Evolutionary conservation across 1,284 basidiomycete genomes (phyloP).

Genomic region (Caloboletus inedulis): DNA sequence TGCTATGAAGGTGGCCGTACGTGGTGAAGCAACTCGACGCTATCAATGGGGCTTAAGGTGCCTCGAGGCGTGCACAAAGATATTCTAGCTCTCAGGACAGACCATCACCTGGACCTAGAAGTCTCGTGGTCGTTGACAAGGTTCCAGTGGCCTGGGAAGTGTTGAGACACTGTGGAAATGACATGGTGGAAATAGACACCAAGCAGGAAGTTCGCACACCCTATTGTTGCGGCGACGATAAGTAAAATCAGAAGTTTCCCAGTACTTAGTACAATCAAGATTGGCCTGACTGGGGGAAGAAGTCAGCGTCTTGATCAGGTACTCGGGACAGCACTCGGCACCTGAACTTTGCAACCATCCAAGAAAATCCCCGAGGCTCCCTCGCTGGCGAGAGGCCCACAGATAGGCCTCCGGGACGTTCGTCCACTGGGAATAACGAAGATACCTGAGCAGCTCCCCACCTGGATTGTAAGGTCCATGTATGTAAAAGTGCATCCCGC

Average conservation of each 20-base stretch:
- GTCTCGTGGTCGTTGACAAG: neutral
- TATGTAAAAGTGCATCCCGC: too few relatives aligned
- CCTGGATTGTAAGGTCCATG: too few relatives aligned
- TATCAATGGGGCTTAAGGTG: neutral
- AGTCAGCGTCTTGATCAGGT: neutral
- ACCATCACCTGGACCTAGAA: conserved; percentile 6
- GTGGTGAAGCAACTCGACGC: neutral
- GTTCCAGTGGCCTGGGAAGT: conserved; percentile 19
- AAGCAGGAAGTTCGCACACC: neutral
- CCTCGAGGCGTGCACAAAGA: conserved; percentile 11
- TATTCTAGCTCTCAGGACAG: conserved; percentile 12
- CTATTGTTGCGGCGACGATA: neutral
- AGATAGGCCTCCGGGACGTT: too few relatives aligned
- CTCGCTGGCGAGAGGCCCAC: too few relatives aligned
- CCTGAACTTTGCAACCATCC: too few relatives aligned
- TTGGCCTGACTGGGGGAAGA: neutral
- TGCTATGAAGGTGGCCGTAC: neutral
- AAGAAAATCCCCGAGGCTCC: too few relatives aligned
- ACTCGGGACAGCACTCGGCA: too few relatives aligned
- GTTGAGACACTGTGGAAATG: neutral
- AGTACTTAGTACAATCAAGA: neutral
- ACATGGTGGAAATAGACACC: neutral
- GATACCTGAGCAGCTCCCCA: too few relatives aligned
- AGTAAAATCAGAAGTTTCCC: neutral
- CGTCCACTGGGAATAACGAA: too few relatives aligned